Conservation (phyloP, 2,329 filamentous ascomycete genomes). For the Piedraia hortae region DNA sequence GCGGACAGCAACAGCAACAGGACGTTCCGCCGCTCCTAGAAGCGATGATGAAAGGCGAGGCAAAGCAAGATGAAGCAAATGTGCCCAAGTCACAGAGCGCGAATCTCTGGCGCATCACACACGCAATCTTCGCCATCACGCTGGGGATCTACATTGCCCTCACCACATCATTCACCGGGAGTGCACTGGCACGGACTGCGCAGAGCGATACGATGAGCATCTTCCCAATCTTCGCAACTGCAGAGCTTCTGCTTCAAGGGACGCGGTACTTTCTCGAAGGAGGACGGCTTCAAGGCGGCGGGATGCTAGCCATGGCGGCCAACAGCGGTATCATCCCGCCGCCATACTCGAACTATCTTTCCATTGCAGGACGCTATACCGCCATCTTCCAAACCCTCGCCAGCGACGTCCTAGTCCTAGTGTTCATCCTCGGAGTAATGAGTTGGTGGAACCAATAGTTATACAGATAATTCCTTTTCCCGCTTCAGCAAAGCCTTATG, state of each 20-base stretch:
- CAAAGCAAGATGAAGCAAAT: conserved; percentile 12
- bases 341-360: conserved; percentile 32
- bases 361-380: conserved; percentile 34
- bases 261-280: conserved; percentile 44
- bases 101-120: conserved; percentile 43
- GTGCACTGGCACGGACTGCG: conserved; percentile 29
- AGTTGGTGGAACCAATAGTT: conserved; percentile 18
- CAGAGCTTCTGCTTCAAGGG: conserved; percentile 44
- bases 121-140: conserved; percentile 41
- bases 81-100: conserved; percentile 15
- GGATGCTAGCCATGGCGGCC: conserved; percentile 34
- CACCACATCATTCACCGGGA: conserved; percentile 35
- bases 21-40: conserved; percentile 17
- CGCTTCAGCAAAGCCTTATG: conserved; percentile 29
- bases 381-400: conserved; percentile 46
- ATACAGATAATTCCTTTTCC: conserved; percentile 30
- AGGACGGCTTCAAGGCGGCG: conserved; percentile 26
- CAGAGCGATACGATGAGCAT: conserved; percentile 21
- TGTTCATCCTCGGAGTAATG: conserved; percentile 42
- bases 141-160: conserved; percentile 45
- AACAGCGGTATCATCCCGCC: conserved; percentile 33
- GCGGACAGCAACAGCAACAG: conserved; percentile 15
- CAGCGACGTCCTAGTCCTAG: conserved; percentile 43
- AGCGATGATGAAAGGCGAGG: conserved; percentile 16
- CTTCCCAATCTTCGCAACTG: conserved; percentile 59